Evolutionary conservation across 1,284 basidiomycete genomes (phyloP), one percentile per base, ranked within the genome.

Genomic region (Tetrapyrgos nigripes): DNA sequence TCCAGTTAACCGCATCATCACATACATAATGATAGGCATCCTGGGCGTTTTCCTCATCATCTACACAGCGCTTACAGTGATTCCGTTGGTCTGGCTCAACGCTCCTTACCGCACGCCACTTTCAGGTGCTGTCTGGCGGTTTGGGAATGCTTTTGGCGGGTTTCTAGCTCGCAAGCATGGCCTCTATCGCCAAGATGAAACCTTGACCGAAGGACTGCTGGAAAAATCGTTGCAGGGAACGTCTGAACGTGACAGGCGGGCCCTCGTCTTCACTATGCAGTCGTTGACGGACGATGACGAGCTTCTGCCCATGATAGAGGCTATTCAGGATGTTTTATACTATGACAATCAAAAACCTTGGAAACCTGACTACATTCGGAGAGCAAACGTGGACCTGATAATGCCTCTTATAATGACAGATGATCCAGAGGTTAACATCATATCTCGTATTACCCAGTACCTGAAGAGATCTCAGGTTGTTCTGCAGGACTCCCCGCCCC

Each of bases 51-150:
- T 51, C 19, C 24, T 53, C 8, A 14, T 24, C 5, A 11, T 60
- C 28, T 60, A 60, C 19, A 17, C 28, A 13, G 19, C 23, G 4
- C 43, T 51, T 43, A 56, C 53, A 17, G 1, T 60, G 4, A 54
- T 60, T 4, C 58, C 58, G 5, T 14, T 60, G 9, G 13, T 33
- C 9, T 28, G 13, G 13, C 48, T 26, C 2, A 35, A 50, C 8
- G 56, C 47, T 19, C 58, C 58, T 19, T 60, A 51, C 40, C 47
- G 49, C 14, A 57, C 58, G 10, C 58, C 58, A 19, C 48, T 60
- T 2, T 56, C 58, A 8, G 55, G 33, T 14, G 21, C 23, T 9
- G 13, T 55, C 6, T 59, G 57, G 57, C 21, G 27, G 49, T 21
- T 50, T 4, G 49, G 24, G 14, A 26, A 24, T 13, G 19, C 46